Evolutionary conservation across 225 moss, liverwort and hornwort species (phyloP).

Genomic region (Polytrichum commune): DNA sequence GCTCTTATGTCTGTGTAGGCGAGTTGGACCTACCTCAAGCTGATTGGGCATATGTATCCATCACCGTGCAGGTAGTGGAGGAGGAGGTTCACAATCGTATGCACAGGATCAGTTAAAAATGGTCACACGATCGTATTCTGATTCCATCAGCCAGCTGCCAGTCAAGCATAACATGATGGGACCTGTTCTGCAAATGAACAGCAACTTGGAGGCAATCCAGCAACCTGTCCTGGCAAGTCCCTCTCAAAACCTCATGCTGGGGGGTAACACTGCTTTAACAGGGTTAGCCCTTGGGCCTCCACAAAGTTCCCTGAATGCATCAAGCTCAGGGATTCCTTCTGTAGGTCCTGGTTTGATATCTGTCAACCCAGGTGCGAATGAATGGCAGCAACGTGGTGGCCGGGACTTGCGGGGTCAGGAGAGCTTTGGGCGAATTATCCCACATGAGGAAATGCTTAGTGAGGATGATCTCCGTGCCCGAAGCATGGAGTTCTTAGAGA

Average conservation of each 20-base stretch:
- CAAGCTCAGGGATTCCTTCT: slow-evolving; percentile 22
- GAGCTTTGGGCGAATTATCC: slow-evolving; percentile 26
- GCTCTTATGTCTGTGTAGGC: slow-evolving; percentile 14
- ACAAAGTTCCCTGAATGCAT: slow-evolving; percentile 25
- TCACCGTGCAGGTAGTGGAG: slow-evolving; percentile 47
- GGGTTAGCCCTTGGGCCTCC: slow-evolving; percentile 43
- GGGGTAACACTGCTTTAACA: slow-evolving; percentile 26
- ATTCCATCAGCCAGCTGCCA: slow-evolving; percentile 26
- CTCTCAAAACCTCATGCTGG: slow-evolving; percentile 19
- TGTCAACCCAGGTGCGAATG: slow-evolving; percentile 9
- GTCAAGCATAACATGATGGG: slow-evolving; percentile 36
- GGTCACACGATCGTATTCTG: slow-evolving; percentile 25
- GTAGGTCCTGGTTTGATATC: background rate
- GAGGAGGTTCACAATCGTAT: slow-evolving; percentile 30
- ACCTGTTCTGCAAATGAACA: slow-evolving; percentile 44
- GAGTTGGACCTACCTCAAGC: slow-evolving; percentile 17
- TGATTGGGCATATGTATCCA: slow-evolving; percentile 34
- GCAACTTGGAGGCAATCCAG: slow-evolving; percentile 31
- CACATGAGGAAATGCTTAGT: slow-evolving; percentile 23
- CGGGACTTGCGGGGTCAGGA: slow-evolving; percentile 37
- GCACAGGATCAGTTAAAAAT: slow-evolving; percentile 20
- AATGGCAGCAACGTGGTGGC: slow-evolving; percentile 28
- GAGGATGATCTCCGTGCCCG: slow-evolving; percentile 45
- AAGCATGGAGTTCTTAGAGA: slow-evolving; percentile 49
- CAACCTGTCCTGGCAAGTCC: slow-evolving; percentile 21